Conservation (phyloP, 2,329 filamentous ascomycete species). For the Trichoderma semiorbis region DNA sequence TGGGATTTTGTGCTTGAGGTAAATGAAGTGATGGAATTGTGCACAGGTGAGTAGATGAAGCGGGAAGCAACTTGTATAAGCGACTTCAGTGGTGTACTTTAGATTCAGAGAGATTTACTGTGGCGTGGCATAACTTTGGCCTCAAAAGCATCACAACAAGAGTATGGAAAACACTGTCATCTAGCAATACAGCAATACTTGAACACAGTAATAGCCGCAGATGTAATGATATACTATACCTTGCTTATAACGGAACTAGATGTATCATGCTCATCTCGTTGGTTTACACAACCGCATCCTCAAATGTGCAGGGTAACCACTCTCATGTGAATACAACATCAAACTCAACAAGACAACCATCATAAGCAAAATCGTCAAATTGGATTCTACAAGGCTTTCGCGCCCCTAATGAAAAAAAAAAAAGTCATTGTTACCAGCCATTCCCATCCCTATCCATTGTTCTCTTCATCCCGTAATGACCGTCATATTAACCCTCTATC, state of each 20-base stretch:
- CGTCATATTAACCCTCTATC: slow-evolving; percentile 10
- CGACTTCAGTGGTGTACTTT: not conserved
- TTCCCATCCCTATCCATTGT: not conserved
- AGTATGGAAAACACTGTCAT: too few species aligned
- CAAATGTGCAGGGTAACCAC: not conserved
- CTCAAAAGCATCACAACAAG: too few species aligned
- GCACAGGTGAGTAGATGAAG: not conserved
- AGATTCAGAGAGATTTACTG: not conserved
- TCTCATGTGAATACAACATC: not conserved
- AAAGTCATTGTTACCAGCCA: not conserved
- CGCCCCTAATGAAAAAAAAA: not conserved
- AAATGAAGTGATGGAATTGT: not conserved
- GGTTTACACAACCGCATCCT: not conserved
- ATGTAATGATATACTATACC: not conserved
- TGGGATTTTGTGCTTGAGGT: not conserved
- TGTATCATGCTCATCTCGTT: too few species aligned
- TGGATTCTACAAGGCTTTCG: not conserved
- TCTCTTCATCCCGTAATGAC: slow-evolving; percentile 1
- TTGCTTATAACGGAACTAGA: not conserved
- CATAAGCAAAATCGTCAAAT: not conserved
- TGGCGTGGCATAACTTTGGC: not conserved
- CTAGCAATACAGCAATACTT: not conserved
- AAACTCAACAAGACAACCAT: not conserved
- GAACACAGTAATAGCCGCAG: not conserved
- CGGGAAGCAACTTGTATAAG: not conserved